phyloP scores from a whole-genome alignment of 495 filamentous ascomycete genomes.

The Penicillium longicatenatum region DNA sequence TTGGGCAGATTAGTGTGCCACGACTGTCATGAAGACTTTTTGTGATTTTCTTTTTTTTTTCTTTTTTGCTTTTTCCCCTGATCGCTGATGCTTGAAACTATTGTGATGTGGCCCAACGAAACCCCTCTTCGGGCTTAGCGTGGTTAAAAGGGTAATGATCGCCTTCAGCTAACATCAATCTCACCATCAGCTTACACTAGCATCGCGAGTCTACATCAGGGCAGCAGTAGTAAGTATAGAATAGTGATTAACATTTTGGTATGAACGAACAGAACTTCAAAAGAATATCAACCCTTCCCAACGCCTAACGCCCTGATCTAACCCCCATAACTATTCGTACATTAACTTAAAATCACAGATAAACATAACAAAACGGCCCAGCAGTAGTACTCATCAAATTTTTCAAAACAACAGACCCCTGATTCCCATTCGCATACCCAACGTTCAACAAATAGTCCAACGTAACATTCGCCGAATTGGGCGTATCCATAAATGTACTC shows the following conservation, averaged over 20 bases:
- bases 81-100: background rate
- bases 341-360: constrained; percentile 36
- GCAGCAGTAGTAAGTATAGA: no score
- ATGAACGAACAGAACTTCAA: background rate
- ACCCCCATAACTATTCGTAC: background rate
- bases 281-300: no score
- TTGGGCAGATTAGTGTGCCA: background rate
- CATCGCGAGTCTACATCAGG: no score
- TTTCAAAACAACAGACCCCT: constrained; percentile 38
- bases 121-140: background rate
- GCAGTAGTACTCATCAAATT: constrained; percentile 53
- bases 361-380: constrained; percentile 61
- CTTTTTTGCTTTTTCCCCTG: background rate
- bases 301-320: background rate
- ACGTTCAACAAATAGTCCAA: constrained; percentile 47
- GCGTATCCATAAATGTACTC: constrained; percentile 57
- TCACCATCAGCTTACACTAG: no score
- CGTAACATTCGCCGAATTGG: constrained; percentile 49
- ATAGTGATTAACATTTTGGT: no score
- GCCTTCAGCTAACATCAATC: background rate
- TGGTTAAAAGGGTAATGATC: background rate
- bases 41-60: background rate
- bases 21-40: no score
- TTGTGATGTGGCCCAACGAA: background rate
- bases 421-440: constrained; percentile 38